phyloP scores from a whole-genome alignment of 495 filamentous ascomycete genomes.

The Aspergillus carlsbadensis region DNA sequence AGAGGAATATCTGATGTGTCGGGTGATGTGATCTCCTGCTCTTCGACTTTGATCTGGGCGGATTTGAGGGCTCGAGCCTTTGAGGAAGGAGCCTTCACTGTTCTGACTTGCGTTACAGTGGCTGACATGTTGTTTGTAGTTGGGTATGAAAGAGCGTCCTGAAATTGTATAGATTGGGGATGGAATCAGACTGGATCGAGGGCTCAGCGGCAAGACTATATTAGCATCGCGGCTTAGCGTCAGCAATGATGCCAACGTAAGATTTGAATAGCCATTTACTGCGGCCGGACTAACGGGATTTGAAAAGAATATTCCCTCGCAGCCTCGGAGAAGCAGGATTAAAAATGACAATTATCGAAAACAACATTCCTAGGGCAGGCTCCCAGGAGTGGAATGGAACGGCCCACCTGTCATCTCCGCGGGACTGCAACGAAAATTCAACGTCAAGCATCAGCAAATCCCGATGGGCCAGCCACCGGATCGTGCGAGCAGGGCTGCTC shows the following conservation, averaged over 20 bases:
- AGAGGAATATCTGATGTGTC: conserved; percentile 56
- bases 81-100: conserved; percentile 17
- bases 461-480: too few species aligned
- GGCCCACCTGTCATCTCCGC: background rate
- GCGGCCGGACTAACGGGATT: background rate
- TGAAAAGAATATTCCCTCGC: background rate
- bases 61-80: conserved; percentile 24
- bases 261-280: background rate
- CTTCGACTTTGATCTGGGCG: conserved; percentile 28
- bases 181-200: background rate
- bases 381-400: background rate
- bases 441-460: too few species aligned
- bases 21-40: conserved; percentile 27
- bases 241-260: background rate
- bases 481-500: too few species aligned
- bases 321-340: conserved; percentile 15
- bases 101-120: conserved; percentile 27
- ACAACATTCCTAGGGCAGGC: background rate
- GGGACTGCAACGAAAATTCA: too few species aligned
- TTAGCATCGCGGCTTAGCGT: background rate
- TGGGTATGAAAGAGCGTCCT: background rate
- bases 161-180: background rate
- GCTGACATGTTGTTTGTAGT: conserved; percentile 23
- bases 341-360: background rate
- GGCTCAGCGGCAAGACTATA: background rate